Evolutionary conservation across 116 monocot species (phyloP).

Genomic region (Cymodocea nodosa): DNA sequence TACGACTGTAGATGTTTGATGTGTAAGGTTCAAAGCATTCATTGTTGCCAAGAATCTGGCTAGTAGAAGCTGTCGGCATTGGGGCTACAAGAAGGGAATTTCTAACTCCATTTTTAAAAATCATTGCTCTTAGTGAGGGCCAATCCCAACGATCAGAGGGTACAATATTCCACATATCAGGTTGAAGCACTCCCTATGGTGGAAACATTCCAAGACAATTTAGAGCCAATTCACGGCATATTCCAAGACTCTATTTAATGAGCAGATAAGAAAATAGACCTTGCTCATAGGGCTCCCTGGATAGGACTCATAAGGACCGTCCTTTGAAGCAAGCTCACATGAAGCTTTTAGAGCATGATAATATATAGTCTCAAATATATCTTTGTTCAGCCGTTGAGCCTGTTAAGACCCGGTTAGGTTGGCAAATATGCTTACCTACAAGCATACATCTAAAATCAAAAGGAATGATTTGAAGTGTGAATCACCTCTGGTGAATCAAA

Average conservation of each 20-base stretch:
- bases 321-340: conserved; percentile 59
- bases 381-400: conserved; percentile 85
- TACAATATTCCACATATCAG: conserved; percentile 86
- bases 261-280: conserved; percentile 22
- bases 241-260: neutral
- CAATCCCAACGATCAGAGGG: conserved; percentile 87
- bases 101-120: conserved; percentile 66
- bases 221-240: neutral
- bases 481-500: conserved; percentile 88
- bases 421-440: neutral
- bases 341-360: conserved; percentile 84
- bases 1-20: conserved; percentile 90
- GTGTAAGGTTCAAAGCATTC: conserved; percentile 99
- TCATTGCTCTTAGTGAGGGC: conserved; percentile 48
- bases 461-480: neutral
- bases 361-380: conserved; percentile 94
- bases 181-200: conserved; percentile 75
- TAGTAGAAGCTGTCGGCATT: conserved; percentile 99
- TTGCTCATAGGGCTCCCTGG: conserved; percentile 82
- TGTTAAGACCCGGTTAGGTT: conserved; percentile 15
- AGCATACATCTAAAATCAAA: neutral
- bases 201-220: neutral
- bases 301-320: conserved; percentile 88
- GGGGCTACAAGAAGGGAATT: conserved; percentile 97
- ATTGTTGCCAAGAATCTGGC: conserved; percentile 98